Evolutionary conservation across 2,329 filamentous ascomycete genomes (phyloP), one percentile per base, ranked within the genome.

Genomic region (Penicillium sp.): DNA sequence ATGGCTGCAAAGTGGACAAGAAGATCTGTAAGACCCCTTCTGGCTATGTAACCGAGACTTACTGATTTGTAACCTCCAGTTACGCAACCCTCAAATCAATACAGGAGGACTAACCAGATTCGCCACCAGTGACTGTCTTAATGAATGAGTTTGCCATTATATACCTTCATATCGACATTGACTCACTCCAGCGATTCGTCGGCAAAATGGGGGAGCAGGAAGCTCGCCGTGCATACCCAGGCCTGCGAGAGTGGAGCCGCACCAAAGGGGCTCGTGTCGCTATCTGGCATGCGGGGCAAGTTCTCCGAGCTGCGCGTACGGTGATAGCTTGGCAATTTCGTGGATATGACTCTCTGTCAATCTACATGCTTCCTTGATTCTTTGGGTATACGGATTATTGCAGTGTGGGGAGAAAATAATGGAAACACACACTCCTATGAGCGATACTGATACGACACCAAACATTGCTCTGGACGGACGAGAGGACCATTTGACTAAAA

Each of bases 1-100:
- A 7, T 62, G 60, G 60, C 53, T 62, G 10, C 60, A 62, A 27
- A 60, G 60, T 33, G 46, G 60, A 41, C 60, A 60, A 44, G 60
- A 62, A n/a, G 60, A 62, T 11, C 39, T 62, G 60, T 60, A 33
- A 5, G 49, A 56, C 1, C 14, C 9, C 19, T 2, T 13, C 11
- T 24, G 5, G 13, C 43, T 31, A 19, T 21, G 14, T 16, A 1
- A 14, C 14, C 22, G 5, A 46, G 14, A 6, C 3, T 33, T 47
- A 14, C 33, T 35, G 4, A 26, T 16, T 41, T 22, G 7, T 27
- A 2, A 21, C 24, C 19, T 31, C 10, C 13, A 62, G 60, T 26
- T 60, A 60, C 29, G 48, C 48, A 5, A 62, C 50, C 5, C 45
- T 62, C 3, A 51, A 48, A 29, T 11, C 37, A 0, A 22, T 60